phyloP scores from a whole-genome alignment of 768 basidiomycete species.

The Antrodiella citrinella region DNA sequence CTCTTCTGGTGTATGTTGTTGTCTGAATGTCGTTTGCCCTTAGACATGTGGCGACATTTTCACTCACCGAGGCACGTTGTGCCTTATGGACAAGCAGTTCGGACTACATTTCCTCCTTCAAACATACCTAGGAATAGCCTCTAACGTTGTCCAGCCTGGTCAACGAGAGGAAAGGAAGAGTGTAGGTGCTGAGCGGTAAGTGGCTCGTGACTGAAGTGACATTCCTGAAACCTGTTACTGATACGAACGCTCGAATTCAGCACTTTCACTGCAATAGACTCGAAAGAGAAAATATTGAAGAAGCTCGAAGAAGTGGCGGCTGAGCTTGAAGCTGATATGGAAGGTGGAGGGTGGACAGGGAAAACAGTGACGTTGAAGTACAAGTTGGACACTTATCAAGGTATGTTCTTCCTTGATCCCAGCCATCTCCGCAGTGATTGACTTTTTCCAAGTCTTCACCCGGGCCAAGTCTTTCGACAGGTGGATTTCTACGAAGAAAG shows the following conservation, averaged over 20 bases:
- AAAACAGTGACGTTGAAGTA: constrained; percentile 88
- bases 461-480: constrained; percentile 74
- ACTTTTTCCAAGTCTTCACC: constrained; percentile 49
- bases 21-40: not conserved
- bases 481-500: constrained; percentile 68
- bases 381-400: constrained; percentile 87
- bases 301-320: constrained; percentile 78
- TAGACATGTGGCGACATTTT: constrained; percentile 91
- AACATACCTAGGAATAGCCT: constrained; percentile 80
- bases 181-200: constrained; percentile 82
- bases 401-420: constrained; percentile 25
- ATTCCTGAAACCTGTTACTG: not conserved
- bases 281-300: constrained; percentile 57
- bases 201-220: no score
- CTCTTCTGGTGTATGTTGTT: not conserved
- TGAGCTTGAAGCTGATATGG: constrained; percentile 78
- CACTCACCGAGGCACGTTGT: constrained; percentile 60
- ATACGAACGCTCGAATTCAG: constrained; percentile 27
- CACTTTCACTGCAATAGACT: constrained; percentile 64
- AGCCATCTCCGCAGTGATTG: not conserved
- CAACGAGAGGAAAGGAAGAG: constrained; percentile 82
- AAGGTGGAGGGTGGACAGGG: constrained; percentile 72
- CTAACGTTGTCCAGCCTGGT: constrained; percentile 70
- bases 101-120: constrained; percentile 68
- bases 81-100: constrained; percentile 83